Base-by-base conservation (phyloP, 2,329 filamentous ascomycete genomes). In the Myriosclerotinia curreyana region DNA sequence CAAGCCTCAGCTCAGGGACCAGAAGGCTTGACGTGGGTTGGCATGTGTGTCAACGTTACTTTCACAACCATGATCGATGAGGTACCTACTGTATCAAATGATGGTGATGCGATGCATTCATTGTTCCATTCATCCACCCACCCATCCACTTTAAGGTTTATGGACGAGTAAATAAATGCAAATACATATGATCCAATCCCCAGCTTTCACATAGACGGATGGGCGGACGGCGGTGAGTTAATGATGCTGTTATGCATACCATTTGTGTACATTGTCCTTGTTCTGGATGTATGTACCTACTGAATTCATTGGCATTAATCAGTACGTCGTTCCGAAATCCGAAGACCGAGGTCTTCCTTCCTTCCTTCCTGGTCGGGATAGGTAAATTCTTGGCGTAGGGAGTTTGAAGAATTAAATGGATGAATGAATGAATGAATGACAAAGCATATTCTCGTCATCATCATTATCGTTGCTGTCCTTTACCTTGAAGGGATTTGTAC, bases 31-130 rank as follows among this genome's bases (percentile, higher is more conserved):
- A 58, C 55, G 42, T 48, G 36, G 55, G 40, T 56, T 46, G 40
- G n/a, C 7, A 46, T 36, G 55, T 36, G n/a, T 59, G 55, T 59
- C 48, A 59, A 59, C 55, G 55, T 59, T 59, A 59, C 55, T 48
- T 59, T 59, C 55, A n/a, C 42, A 59, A 48, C 55, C 55, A 48
- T 59, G 55, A 36, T 36, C 31, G 20, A 25, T 36, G 28, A 12
- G 55, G 42, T 14, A 25, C 36, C n/a, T n/a, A n/a, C n/a, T n/a
- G n/a, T n/a, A n/a, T n/a, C n/a, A 31, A 25, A 48, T 17, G n/a
- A 49, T 59, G 42, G 28, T 58, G 40, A 14, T 22, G 28, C 55
- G 31, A 25, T 22, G 31, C 28, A 48, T 20, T 22, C 14, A 34
- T 58, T n/a, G n/a, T n/a, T n/a, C n/a, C n/a, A 31, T 31, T 5